Evolutionary conservation across 73 alveolate genomes (phyloP).

Genomic region (Stentor coeruleus): DNA sequence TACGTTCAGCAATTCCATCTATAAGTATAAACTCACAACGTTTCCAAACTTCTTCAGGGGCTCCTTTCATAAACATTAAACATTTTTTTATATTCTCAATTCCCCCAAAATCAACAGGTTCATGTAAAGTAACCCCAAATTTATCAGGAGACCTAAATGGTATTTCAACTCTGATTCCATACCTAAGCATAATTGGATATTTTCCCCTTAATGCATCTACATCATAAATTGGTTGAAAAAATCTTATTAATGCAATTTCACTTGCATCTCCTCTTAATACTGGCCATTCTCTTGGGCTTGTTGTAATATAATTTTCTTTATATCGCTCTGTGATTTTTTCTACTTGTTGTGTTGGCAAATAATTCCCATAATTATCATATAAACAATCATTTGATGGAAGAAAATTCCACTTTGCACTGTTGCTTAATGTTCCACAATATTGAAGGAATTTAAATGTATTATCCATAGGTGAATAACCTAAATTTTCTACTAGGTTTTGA

Average conservation of each 20-base stretch:
- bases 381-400: background rate
- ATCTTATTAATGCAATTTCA: constrained; percentile 30
- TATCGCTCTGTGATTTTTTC: background rate
- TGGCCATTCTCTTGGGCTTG: background rate
- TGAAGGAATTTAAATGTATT: constrained; percentile 30
- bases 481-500: background rate
- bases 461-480: constrained; percentile 25
- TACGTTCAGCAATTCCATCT: constrained; percentile 44
- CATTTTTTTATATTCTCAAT: constrained; percentile 16
- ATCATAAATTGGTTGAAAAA: constrained; percentile 23
- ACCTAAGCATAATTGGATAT: constrained; percentile 14
- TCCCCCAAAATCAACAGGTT: constrained; percentile 33
- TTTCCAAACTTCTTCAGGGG: constrained; percentile 93
- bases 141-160: constrained; percentile 31
- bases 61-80: constrained; percentile 92
- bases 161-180: constrained; percentile 32
- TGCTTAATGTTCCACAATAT: constrained; percentile 20
- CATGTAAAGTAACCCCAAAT: constrained; percentile 38
- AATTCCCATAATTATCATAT: background rate
- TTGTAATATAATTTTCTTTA: constrained; percentile 15
- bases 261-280: constrained; percentile 26
- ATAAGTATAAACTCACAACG: constrained; percentile 58
- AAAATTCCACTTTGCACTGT: constrained; percentile 31
- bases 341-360: background rate
- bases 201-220: constrained; percentile 13